phyloP scores from a whole-genome alignment of 495 filamentous ascomycete species.

The Neurospora discreta region DNA sequence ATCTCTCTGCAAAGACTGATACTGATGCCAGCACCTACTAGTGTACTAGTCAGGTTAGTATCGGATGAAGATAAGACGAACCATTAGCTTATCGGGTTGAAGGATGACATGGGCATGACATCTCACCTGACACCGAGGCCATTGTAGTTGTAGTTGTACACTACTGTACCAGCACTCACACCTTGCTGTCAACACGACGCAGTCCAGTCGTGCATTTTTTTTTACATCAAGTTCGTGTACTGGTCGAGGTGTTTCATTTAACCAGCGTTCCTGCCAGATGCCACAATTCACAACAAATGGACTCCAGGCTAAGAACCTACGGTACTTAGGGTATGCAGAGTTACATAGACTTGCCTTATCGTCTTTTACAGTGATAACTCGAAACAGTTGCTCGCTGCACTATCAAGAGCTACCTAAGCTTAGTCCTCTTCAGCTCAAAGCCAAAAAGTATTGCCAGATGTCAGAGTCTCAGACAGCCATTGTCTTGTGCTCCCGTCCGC shows the following conservation, averaged over 20 bases:
- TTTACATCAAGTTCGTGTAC: background rate
- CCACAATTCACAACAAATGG: background rate
- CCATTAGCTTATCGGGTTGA: background rate
- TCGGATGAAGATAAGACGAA: background rate
- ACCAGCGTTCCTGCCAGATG: background rate
- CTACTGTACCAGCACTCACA: background rate
- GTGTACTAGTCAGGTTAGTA: too few relatives aligned
- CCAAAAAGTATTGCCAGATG: background rate
- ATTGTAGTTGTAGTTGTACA: too few relatives aligned
- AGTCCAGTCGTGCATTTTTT: background rate
- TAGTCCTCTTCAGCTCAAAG: background rate
- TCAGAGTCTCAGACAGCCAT: background rate
- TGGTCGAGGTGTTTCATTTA: background rate
- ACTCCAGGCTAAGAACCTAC: too few relatives aligned
- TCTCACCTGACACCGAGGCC: background rate
- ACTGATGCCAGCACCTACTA: background rate
- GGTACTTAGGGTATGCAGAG: too few relatives aligned
- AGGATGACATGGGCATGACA: background rate
- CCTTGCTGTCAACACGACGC: background rate
- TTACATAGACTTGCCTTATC: background rate
- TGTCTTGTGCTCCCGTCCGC: background rate
- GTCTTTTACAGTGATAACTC: background rate
- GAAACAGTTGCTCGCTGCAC: background rate
- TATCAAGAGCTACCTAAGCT: background rate
- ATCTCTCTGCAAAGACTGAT: too few relatives aligned